Evolutionary conservation across 352 stramenopile genomes (phyloP).

Genomic region (Pythium pyrilobum): DNA sequence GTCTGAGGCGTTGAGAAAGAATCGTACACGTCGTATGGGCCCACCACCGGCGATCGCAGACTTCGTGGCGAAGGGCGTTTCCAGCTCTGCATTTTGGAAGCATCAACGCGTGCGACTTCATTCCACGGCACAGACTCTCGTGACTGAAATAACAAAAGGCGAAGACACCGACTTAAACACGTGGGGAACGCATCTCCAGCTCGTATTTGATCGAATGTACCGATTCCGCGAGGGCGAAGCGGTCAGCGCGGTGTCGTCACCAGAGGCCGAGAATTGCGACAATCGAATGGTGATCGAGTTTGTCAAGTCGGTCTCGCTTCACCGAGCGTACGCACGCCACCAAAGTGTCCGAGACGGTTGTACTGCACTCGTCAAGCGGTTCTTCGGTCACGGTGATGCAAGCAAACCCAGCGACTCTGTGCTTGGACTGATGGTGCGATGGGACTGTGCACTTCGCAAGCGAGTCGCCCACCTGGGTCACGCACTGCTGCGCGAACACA

Average conservation of each 20-base stretch:
- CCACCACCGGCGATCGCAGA: slow-evolving; percentile 30
- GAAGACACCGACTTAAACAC: background rate
- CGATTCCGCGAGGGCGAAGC: background rate
- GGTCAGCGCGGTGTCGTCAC: background rate
- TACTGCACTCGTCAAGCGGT: slow-evolving; percentile 40
- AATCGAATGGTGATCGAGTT: slow-evolving; percentile 14
- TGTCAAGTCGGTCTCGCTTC: slow-evolving; percentile 40
- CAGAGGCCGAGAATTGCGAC: background rate
- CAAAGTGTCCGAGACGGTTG: slow-evolving; percentile 64
- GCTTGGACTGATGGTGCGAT: slow-evolving; percentile 47
- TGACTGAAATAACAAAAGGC: background rate
- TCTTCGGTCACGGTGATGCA: slow-evolving; percentile 17
- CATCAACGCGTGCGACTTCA: slow-evolving; percentile 7
- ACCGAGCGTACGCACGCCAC: slow-evolving; percentile 39
- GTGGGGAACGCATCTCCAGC: slow-evolving; percentile 6
- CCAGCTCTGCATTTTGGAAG: slow-evolving; percentile 5
- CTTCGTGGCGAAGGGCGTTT: background rate
- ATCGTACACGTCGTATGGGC: slow-evolving; percentile 28
- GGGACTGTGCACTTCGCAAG: slow-evolving; percentile 66
- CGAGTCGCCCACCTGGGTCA: slow-evolving; percentile 50
- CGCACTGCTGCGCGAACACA: slow-evolving; percentile 65
- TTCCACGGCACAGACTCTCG: background rate
- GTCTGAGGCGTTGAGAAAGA: slow-evolving; percentile 53
- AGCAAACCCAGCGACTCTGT: slow-evolving; percentile 26
- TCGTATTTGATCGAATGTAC: slow-evolving; percentile 1